Evolutionary conservation across 75 land plant species (phyloP).

Genomic region (Cryptomeria japonica): DNA sequence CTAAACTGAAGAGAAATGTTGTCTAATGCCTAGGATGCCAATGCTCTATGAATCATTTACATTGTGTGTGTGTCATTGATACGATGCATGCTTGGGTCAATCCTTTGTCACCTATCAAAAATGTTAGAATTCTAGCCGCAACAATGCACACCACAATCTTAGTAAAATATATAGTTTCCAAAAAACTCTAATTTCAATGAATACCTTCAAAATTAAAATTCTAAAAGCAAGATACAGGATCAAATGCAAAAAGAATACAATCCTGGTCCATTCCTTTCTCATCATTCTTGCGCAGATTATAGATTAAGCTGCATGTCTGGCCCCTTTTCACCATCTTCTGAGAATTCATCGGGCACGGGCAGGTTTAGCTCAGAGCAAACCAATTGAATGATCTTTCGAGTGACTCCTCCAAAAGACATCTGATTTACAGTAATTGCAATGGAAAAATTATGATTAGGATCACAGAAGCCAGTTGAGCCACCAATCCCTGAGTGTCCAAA

Average conservation of each 20-base stretch:
- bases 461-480: constrained; percentile 86
- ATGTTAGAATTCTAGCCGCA: not conserved
- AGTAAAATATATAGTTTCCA: not conserved
- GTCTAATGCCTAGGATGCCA: not conserved
- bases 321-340: constrained; percentile 28
- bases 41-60: not conserved
- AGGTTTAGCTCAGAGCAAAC: constrained; percentile 72
- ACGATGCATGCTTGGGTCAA: not conserved
- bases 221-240: not conserved
- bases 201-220: not conserved
- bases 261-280: not conserved
- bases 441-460: constrained; percentile 66
- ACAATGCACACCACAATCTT: not conserved
- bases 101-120: not conserved
- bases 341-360: constrained; percentile 65
- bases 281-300: not conserved
- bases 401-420: constrained; percentile 76
- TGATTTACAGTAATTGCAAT: constrained; percentile 87
- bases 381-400: constrained; percentile 63
- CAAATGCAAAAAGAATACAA: not conserved
- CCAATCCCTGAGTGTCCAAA: constrained; percentile 97
- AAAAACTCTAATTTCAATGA: not conserved
- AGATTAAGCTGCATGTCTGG: constrained; percentile 45
- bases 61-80: not conserved
- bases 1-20: not conserved